These are phyloP conservation scores for Auriscalpium orientale DNA, from an alignment of 768 basidiomycete genomes.

Conservation along the genomic window DNA sequence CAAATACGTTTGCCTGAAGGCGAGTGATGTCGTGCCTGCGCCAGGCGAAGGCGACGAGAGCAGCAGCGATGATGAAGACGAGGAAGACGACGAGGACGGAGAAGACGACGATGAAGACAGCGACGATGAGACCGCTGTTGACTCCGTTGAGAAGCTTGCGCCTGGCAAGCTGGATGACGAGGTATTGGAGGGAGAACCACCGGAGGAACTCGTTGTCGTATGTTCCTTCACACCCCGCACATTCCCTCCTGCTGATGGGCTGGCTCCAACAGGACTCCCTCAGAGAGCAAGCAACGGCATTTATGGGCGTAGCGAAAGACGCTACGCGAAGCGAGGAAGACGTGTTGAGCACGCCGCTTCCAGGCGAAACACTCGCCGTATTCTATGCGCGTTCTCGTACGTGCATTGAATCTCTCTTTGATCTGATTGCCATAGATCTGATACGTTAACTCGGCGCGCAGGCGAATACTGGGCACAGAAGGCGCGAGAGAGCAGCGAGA, in stretches of 20 bases:
- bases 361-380: slow-evolving; percentile 74
- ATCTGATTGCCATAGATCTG: too few relatives aligned
- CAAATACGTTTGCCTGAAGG: slow-evolving; percentile 63
- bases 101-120: slow-evolving; percentile 31
- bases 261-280: slow-evolving; percentile 31
- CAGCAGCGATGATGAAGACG: slow-evolving; percentile 52
- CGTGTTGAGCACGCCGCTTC: slow-evolving; percentile 67
- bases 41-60: slow-evolving; percentile 58
- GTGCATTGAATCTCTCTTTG: slow-evolving; percentile 19
- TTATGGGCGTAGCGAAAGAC: slow-evolving; percentile 62
- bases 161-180: slow-evolving; percentile 17
- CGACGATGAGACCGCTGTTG: slow-evolving; percentile 20
- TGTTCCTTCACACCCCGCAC: too few relatives aligned
- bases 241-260: not conserved
- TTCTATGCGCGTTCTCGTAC: slow-evolving; percentile 78
- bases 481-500: slow-evolving; percentile 51
- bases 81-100: slow-evolving; percentile 48
- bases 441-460: slow-evolving; percentile 18
- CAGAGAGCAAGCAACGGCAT: slow-evolving; percentile 35
- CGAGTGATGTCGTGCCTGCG: slow-evolving; percentile 52
- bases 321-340: slow-evolving; percentile 60
- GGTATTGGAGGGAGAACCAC: slow-evolving; percentile 24
- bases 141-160: slow-evolving; percentile 27
- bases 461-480: slow-evolving; percentile 78
- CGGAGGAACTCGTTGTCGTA: not conserved